Base-by-base conservation (phyloP, 2,329 filamentous ascomycete genomes). In the Fusarium mangiferae region DNA sequence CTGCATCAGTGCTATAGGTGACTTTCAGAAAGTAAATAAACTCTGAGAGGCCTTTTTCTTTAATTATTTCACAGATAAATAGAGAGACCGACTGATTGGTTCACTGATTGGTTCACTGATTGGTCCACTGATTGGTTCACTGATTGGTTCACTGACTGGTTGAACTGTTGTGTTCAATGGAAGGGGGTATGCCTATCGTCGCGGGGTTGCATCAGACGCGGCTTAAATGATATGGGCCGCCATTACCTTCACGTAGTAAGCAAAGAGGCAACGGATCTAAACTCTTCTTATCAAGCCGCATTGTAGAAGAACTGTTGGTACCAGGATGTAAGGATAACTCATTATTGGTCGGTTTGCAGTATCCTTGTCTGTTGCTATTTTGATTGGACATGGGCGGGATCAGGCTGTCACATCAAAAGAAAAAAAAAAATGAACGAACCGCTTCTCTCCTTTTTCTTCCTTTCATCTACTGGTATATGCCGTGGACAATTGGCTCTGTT, bases 151-250 rank as follows among this genome's bases (percentile, higher is more conserved):
- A 33, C 4, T 33, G 30, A 33, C 5, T 33, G 30, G 12, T 14
- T 33, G 30, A 33, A 30, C 11, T 7, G 3, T 39, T 12, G 0
- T 1, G 18, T 7, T 20, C 7, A 11, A 20, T 0, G 7, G 1
- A 7, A 39, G 38, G 38, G 38, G 1, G 22, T 28, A 12, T 20
- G 24, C 12, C 18, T 28, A 14, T 46, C 6, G 5, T 28, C 3
- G 13, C 24, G 44, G 4, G 5, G 44, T 22, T 28, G 12, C 13
- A 9, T 22, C 0, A 46, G 24, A 46, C 12, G 26, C 10, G 45
- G 10, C 26, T 48, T 0, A 42, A 24, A 42, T 5, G n/a, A 6
- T 6, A 12, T n/a, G 10, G 26, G n/a, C 20, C 46, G 46, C 46
- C 46, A 49, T 17, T 0, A n/a, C 10, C 14, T 49, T n/a, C 5